These are phyloP conservation scores for Truncatella angustata DNA, from an alignment of 2,329 filamentous ascomycete genomes.

Conservation along the genomic window DNA sequence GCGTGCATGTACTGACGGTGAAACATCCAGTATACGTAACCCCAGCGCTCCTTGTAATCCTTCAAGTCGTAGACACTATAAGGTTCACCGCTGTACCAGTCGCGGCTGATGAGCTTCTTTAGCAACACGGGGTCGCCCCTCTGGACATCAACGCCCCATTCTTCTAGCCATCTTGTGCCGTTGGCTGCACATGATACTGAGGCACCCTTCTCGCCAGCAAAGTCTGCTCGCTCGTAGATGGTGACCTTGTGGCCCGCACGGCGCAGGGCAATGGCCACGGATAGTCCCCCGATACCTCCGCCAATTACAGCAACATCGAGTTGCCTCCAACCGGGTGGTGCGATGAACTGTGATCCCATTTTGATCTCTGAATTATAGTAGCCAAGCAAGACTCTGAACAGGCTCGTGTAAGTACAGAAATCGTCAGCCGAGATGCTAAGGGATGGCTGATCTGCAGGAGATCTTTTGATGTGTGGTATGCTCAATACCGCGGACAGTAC, in stretches of 20 bases:
- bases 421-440: neutral
- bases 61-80: constrained; percentile 62
- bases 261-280: constrained; percentile 43
- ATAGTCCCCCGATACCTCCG: constrained; percentile 37
- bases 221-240: constrained; percentile 66
- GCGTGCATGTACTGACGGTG: constrained; percentile 51
- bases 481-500: neutral
- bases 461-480: neutral
- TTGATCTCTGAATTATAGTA: neutral
- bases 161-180: constrained; percentile 66
- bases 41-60: constrained; percentile 66
- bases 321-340: constrained; percentile 3
- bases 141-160: constrained; percentile 64
- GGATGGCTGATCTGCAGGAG: neutral
- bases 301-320: constrained; percentile 3
- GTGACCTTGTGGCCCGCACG: constrained; percentile 49
- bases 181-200: constrained; percentile 69
- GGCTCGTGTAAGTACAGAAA: no score
- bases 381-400: no score
- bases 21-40: constrained; percentile 63
- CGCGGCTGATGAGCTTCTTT: constrained; percentile 64
- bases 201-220: constrained; percentile 65
- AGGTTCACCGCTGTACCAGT: constrained; percentile 68
- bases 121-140: constrained; percentile 66
- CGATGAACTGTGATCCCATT: constrained; percentile 4